These are phyloP conservation scores for Keithomyces neogunnii DNA, from an alignment of 2,329 filamentous ascomycete species.

Conservation along the genomic window DNA sequence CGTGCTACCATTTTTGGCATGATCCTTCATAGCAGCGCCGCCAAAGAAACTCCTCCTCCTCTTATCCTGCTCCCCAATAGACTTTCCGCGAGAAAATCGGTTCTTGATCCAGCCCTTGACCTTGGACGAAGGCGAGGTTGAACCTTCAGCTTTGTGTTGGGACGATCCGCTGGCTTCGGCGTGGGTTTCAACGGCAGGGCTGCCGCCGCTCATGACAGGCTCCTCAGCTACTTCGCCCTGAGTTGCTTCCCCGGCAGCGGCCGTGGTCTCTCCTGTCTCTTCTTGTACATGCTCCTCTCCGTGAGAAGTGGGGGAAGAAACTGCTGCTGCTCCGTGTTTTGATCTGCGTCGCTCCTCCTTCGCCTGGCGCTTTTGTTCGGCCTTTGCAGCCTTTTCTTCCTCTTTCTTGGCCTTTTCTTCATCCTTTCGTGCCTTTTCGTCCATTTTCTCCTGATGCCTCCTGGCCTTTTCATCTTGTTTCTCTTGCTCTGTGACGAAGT, in stretches of 20 bases:
- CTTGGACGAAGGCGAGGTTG: constrained; percentile 27
- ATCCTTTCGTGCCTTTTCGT: constrained; percentile 13
- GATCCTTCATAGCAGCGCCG: constrained; percentile 36
- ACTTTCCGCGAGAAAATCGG: constrained; percentile 37
- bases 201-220: neutral
- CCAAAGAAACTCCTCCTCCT: constrained; percentile 39
- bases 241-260: constrained; percentile 8
- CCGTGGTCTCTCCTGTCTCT: constrained; percentile 5
- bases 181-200: neutral
- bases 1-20: constrained; percentile 38
- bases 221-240: neutral
- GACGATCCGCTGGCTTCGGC: constrained; percentile 6
- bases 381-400: constrained; percentile 42
- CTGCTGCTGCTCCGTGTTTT: constrained; percentile 15
- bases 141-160: constrained; percentile 9
- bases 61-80: constrained; percentile 26
- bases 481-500: constrained; percentile 30
- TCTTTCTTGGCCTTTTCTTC: constrained; percentile 35
- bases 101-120: constrained; percentile 49
- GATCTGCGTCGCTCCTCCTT: constrained; percentile 39
- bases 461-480: constrained; percentile 29
- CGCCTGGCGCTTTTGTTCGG: constrained; percentile 39
- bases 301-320: neutral
- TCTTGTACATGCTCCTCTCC: constrained; percentile 1
- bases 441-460: constrained; percentile 10